Conservation (phyloP, 495 filamentous ascomycete species). For the Entonaema liquescens region DNA sequence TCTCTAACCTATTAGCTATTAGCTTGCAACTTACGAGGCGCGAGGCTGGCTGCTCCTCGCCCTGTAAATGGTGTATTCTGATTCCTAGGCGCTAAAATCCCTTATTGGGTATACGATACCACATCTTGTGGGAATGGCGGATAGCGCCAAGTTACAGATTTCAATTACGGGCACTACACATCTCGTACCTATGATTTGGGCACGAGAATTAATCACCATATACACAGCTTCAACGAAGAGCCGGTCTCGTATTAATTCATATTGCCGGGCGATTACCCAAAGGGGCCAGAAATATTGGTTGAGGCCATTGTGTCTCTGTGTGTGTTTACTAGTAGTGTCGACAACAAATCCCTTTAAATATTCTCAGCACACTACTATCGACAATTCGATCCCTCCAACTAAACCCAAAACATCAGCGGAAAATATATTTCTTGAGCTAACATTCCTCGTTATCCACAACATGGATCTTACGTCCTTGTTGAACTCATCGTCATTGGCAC, state of each 20-base stretch:
- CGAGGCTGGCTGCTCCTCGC: neutral
- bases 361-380: neutral
- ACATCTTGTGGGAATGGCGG: conserved; percentile 8
- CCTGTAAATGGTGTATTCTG: neutral
- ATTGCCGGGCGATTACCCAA: neutral
- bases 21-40: neutral
- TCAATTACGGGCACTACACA: neutral
- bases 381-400: neutral
- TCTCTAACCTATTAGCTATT: neutral
- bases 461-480: conserved; percentile 51
- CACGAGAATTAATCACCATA: neutral
- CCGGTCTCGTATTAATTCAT: neutral
- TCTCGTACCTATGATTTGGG: conserved; percentile 8
- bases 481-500: conserved; percentile 44
- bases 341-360: neutral
- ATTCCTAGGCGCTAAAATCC: neutral
- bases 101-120: neutral
- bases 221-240: neutral
- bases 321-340: neutral
- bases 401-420: neutral
- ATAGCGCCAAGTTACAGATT: neutral
- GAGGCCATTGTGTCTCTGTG: neutral
- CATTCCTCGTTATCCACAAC: conserved; percentile 4
- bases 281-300: neutral
- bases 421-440: neutral